Conservation (phyloP, 495 filamentous ascomycete species). For the Lentithecium fluviatile region DNA sequence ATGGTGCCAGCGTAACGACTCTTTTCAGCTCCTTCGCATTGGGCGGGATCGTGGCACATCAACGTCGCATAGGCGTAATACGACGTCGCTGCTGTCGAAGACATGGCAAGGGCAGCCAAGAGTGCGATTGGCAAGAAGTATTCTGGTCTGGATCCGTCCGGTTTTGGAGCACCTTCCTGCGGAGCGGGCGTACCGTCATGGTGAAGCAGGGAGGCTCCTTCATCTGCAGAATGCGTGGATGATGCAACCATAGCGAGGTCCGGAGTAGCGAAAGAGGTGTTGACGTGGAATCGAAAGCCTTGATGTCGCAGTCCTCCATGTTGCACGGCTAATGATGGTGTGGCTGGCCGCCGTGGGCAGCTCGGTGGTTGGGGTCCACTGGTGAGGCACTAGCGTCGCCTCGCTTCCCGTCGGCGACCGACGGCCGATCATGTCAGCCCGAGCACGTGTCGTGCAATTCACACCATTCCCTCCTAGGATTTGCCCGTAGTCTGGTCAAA, state of each 20-base stretch:
- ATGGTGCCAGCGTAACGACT: slow-evolving; percentile 6
- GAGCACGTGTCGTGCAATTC: background rate
- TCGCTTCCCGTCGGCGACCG: no score
- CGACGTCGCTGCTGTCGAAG: slow-evolving; percentile 12
- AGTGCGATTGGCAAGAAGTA: slow-evolving; percentile 11
- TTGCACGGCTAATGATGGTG: no score
- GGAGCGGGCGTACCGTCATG: background rate
- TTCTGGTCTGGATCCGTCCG: background rate
- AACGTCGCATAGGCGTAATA: slow-evolving; percentile 16
- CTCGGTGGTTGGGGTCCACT: no score
- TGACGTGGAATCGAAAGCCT: no score
- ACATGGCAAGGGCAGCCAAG: slow-evolving; percentile 14
- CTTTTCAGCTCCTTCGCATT: slow-evolving; percentile 7
- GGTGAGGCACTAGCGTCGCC: no score
- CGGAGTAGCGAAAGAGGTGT: background rate
- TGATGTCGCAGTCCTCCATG: no score
- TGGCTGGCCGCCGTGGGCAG: no score
- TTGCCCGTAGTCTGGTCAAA: background rate
- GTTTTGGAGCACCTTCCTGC: background rate
- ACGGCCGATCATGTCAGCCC: no score
- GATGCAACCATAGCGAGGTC: background rate
- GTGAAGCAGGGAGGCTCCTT: background rate
- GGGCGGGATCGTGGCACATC: slow-evolving; percentile 6
- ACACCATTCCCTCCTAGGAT: no score
- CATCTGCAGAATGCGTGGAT: background rate